These are phyloP conservation scores for Torulaspora quercuum DNA, from an alignment of 805 yeast genomes.

Conservation along the genomic window DNA sequence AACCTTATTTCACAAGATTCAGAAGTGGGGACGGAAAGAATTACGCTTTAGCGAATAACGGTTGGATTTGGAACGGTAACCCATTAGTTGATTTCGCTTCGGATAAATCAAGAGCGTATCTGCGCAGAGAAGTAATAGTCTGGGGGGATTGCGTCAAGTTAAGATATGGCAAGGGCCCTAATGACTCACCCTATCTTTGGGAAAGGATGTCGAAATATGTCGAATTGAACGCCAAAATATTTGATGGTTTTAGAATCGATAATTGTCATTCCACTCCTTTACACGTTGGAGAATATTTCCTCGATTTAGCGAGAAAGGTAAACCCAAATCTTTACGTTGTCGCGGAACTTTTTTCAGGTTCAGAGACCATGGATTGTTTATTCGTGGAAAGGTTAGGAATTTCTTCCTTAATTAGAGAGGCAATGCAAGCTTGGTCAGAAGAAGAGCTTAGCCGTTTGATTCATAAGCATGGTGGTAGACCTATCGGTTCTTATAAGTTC, in stretches of 20 bases:
- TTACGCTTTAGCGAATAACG: conserved; percentile 85
- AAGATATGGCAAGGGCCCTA: conserved; percentile 72
- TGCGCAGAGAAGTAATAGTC: conserved; percentile 87
- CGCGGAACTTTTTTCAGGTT: conserved; percentile 91
- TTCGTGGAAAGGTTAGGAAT: conserved; percentile 90
- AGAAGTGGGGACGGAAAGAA: conserved; percentile 47
- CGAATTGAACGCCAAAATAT: conserved; percentile 62
- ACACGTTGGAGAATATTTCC: conserved; percentile 84
- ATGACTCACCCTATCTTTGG: conserved; percentile 91
- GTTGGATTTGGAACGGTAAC: conserved; percentile 98
- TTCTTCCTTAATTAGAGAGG: conserved; percentile 86
- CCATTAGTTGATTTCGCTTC: conserved; percentile 94
- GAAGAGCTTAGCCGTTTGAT: conserved; percentile 80
- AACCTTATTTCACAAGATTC: conserved; percentile 83
- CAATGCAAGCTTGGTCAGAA: conserved; percentile 94
- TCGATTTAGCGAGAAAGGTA: conserved; percentile 81
- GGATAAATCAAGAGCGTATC: conserved; percentile 67
- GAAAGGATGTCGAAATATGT: conserved; percentile 78
- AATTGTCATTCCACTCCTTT: conserved; percentile 95
- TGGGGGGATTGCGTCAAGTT: conserved; percentile 98
- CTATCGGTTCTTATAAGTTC: conserved; percentile 87
- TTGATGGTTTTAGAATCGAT: conserved; percentile 88
- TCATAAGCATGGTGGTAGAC: conserved; percentile 91
- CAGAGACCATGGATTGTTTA: conserved; percentile 83
- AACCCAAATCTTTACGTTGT: conserved; percentile 88